Conservation (phyloP, 2,329 filamentous ascomycete genomes). For the Pseudonectria foliicola region DNA sequence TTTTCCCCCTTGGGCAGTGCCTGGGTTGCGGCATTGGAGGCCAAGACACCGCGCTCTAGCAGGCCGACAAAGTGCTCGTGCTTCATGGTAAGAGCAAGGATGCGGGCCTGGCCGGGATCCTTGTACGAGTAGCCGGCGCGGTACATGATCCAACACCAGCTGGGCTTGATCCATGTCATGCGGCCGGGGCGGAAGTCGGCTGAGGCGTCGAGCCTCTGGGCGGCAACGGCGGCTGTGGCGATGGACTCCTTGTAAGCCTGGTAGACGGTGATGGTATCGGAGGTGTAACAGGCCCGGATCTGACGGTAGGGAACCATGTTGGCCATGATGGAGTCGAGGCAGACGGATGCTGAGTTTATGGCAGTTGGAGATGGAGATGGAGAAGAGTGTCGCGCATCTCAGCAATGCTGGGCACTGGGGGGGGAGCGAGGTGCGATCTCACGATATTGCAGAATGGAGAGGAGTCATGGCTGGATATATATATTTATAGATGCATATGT, state of each 20-base stretch:
- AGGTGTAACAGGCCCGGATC: slow-evolving; percentile 45
- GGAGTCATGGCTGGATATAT: no score
- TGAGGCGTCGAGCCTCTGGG: slow-evolving; percentile 46
- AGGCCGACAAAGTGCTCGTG: slow-evolving; percentile 42
- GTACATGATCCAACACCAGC: slow-evolving; percentile 59
- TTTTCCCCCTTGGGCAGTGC: slow-evolving; percentile 16
- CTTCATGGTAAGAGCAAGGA: slow-evolving; percentile 50
- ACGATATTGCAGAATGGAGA: no score
- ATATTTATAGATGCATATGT: no score
- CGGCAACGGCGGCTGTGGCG: slow-evolving; percentile 42
- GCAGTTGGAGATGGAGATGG: background rate
- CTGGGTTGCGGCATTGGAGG: slow-evolving; percentile 17
- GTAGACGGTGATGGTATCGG: slow-evolving; percentile 51
- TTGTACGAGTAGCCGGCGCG: slow-evolving; percentile 54
- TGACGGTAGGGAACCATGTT: slow-evolving; percentile 33
- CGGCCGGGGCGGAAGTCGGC: slow-evolving; percentile 44
- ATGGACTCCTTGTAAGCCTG: slow-evolving; percentile 52
- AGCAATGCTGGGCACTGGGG: no score
- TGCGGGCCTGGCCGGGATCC: slow-evolving; percentile 44
- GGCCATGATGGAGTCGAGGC: slow-evolving; percentile 3
- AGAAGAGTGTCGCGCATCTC: no score
- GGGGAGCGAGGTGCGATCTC: no score
- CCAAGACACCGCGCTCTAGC: slow-evolving; percentile 31
- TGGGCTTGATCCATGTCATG: slow-evolving; percentile 62
- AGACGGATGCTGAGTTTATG: slow-evolving; percentile 15